Conservation (phyloP, 208 protist species). For the Trypanosoma melophagium region DNA sequence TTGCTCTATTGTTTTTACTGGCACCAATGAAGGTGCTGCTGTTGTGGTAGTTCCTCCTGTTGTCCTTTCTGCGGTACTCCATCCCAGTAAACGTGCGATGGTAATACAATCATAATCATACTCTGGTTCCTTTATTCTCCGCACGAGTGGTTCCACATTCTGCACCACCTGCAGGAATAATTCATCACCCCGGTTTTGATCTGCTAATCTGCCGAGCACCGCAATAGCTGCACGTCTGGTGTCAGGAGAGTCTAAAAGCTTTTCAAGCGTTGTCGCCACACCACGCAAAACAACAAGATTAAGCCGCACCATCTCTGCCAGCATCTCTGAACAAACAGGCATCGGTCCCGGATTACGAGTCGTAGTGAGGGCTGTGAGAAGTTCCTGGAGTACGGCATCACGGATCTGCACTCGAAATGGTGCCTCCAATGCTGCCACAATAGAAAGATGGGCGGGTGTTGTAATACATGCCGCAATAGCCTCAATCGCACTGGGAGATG, state of each 20-base stretch:
- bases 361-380: slow-evolving; percentile 43
- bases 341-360: slow-evolving; percentile 23
- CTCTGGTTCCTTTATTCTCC: slow-evolving; percentile 40
- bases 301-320: slow-evolving; percentile 53
- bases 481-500: slow-evolving; percentile 21
- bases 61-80: slow-evolving; percentile 11
- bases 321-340: slow-evolving; percentile 41
- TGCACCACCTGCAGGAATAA: slow-evolving; percentile 38
- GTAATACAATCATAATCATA: slow-evolving; percentile 70
- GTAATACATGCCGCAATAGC: slow-evolving; percentile 46
- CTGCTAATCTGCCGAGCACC: slow-evolving; percentile 53
- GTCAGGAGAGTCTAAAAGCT: slow-evolving; percentile 39
- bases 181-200: slow-evolving; percentile 40
- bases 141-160: slow-evolving; percentile 40
- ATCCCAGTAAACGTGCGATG: slow-evolving; percentile 52
- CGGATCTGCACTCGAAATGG: slow-evolving; percentile 46
- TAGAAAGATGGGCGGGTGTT: slow-evolving; percentile 48
- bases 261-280: slow-evolving; percentile 50
- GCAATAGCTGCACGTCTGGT: slow-evolving; percentile 48
- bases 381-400: slow-evolving; percentile 54
- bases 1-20: slow-evolving; percentile 16
- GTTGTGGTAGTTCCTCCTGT: background rate
- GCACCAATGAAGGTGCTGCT: slow-evolving; percentile 9
- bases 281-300: slow-evolving; percentile 58
- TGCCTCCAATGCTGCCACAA: slow-evolving; percentile 45